Percentiles rank a stretch among this genome's conserved stretches.
These are phyloP conservation scores for Myochromella boudieri DNA, from an alignment of 768 basidiomycete genomes.

Conservation along the genomic window DNA sequence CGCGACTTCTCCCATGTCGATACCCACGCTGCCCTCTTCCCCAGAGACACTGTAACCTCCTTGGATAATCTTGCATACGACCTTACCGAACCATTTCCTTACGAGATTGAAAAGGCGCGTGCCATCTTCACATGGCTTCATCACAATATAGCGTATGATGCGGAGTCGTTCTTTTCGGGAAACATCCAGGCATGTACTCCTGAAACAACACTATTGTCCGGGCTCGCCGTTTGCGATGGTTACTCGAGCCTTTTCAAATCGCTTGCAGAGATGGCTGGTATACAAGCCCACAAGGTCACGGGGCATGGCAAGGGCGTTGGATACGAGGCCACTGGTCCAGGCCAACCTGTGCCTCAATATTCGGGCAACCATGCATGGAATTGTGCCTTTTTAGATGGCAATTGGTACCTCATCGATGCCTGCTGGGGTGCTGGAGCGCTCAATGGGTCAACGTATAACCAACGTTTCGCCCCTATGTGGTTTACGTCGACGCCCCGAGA, in stretches of 20 bases:
- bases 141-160: conserved; percentile 46
- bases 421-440: conserved; percentile 52
- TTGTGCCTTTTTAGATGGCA: conserved; percentile 40
- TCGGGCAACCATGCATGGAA: conserved; percentile 50
- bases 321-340: conserved; percentile 30
- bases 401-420: conserved; percentile 46
- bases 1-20: conserved; percentile 43
- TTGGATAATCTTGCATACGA: conserved; percentile 38
- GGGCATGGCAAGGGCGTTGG: conserved; percentile 51
- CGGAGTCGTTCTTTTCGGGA: conserved; percentile 41
- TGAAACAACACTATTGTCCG: conserved; percentile 37
- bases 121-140: conserved; percentile 49
- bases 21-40: conserved; percentile 42
- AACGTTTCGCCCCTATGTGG: conserved; percentile 38
- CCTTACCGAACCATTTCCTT: conserved; percentile 39
- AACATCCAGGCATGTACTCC: conserved; percentile 35
- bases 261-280: conserved; percentile 37
- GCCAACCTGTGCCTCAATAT: conserved; percentile 34
- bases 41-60: conserved; percentile 37
- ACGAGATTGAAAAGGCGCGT: conserved; percentile 44
- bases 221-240: conserved; percentile 50
- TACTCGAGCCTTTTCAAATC: conserved; percentile 44
- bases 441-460: conserved; percentile 30
- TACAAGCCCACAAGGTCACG: conserved; percentile 39
- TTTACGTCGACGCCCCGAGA: conserved; percentile 41